phyloP scores from a whole-genome alignment of 169 alveolate species.

The Toxoplasma gondii region DNA sequence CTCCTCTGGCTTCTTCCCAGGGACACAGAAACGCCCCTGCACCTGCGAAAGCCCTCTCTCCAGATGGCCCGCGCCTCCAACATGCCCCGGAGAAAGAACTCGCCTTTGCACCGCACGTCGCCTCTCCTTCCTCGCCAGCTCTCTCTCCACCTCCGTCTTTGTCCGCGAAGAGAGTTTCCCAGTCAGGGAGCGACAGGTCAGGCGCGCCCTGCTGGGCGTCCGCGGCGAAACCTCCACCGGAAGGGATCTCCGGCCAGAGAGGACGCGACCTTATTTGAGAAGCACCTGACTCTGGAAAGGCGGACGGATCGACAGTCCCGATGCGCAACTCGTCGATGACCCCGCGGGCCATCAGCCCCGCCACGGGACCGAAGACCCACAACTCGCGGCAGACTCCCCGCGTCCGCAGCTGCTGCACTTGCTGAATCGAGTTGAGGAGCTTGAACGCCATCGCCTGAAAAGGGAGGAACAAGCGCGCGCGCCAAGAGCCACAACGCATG shows the following conservation, averaged over 20 bases:
- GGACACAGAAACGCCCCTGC: background rate
- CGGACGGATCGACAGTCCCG: background rate
- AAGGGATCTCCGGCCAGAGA: background rate
- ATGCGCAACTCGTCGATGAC: slow-evolving; percentile 51
- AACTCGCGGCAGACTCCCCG: slow-evolving; percentile 51
- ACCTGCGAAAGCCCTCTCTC: background rate
- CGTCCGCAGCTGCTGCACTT: slow-evolving; percentile 28
- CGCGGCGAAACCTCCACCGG: background rate
- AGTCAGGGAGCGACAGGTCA: background rate
- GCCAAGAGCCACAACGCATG: background rate
- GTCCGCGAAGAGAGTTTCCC: background rate
- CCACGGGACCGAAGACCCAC: slow-evolving; percentile 35
- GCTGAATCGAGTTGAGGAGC: slow-evolving; percentile 26
- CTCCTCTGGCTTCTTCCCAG: background rate
- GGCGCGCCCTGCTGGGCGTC: background rate
- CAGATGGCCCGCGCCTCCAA: background rate
- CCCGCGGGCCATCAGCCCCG: slow-evolving; percentile 10
- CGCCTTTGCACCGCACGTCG: background rate
- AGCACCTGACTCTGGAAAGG: background rate
- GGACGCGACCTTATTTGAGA: background rate
- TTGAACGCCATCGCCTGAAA: slow-evolving; percentile 34
- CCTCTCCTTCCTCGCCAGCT: background rate
- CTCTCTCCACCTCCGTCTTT: background rate
- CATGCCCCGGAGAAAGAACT: background rate
- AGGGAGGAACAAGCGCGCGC: background rate